These are phyloP conservation scores for Metarhizium brunneum DNA, from an alignment of 2,329 filamentous ascomycete genomes.

Conservation along the genomic window DNA sequence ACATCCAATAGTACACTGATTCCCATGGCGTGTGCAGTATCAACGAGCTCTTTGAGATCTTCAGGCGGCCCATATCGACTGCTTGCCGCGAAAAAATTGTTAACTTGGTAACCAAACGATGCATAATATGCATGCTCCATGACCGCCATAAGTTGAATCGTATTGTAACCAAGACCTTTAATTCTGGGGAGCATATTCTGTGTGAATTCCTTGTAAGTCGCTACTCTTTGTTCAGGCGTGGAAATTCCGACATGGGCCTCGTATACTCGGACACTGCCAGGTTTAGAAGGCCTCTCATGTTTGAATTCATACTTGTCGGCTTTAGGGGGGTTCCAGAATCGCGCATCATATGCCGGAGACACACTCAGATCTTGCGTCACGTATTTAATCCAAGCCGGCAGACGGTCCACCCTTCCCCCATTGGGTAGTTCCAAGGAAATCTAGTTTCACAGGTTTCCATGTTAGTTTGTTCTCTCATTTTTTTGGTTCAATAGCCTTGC, in stretches of 20 bases:
- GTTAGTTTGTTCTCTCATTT: neutral
- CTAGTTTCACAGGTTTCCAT: conserved; percentile 31
- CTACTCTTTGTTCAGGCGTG: conserved; percentile 76
- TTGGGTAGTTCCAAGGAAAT: conserved; percentile 74
- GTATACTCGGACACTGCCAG: conserved; percentile 81
- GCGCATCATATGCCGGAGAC: conserved; percentile 86
- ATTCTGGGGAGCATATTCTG: conserved; percentile 86
- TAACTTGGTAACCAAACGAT: conserved; percentile 97
- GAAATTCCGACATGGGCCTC: conserved; percentile 99
- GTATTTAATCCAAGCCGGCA: conserved; percentile 95
- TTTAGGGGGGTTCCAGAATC: conserved; percentile 90
- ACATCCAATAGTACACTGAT: conserved; percentile 89
- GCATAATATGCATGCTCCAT: conserved; percentile 99
- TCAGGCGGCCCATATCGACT: conserved; percentile 91
- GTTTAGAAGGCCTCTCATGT: conserved; percentile 72
- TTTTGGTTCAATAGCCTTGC: conserved; percentile 5
- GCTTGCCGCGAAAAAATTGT: conserved; percentile 96
- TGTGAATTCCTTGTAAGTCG: conserved; percentile 97
- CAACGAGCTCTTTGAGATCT: conserved; percentile 91
- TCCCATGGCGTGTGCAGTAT: conserved; percentile 86
- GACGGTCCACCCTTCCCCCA: conserved; percentile 73
- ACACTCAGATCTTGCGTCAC: conserved; percentile 88
- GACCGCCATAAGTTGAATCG: conserved; percentile 96
- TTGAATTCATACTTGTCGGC: conserved; percentile 76
- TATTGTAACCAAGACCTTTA: conserved; percentile 85